Evolutionary conservation across 257 asterid genomes (phyloP).

Genomic region (Catharanthus roseus): DNA sequence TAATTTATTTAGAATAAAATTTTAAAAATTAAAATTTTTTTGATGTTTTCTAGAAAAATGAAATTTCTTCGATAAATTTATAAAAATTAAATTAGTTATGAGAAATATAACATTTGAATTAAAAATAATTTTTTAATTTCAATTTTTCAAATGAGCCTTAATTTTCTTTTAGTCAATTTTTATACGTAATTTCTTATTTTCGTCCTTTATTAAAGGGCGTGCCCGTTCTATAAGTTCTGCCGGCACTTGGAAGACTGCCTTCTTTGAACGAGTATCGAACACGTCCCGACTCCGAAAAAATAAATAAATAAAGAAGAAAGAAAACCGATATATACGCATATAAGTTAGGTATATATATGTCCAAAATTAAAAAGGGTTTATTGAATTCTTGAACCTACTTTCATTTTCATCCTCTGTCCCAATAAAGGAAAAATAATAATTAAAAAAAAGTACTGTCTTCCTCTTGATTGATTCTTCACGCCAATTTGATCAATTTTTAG

Average conservation of each 20-base stretch:
- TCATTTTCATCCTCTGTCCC: not conserved
- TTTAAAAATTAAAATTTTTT: too few relatives aligned
- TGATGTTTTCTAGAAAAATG: too few relatives aligned
- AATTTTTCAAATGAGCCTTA: too few relatives aligned
- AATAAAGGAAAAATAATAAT: too few relatives aligned
- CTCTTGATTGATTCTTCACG: not conserved
- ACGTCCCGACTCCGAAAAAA: not conserved
- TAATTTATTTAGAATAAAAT: too few relatives aligned
- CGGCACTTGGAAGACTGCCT: not conserved
- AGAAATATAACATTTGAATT: too few relatives aligned
- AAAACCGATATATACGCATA: not conserved
- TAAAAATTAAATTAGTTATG: too few relatives aligned
- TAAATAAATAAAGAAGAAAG: not conserved
- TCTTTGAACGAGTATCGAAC: not conserved
- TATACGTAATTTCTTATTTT: too few relatives aligned
- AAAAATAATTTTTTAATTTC: too few relatives aligned
- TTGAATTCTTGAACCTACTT: not conserved
- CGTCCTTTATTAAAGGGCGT: conserved; percentile 7
- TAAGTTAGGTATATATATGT: not conserved
- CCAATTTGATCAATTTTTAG: conserved; percentile 5
- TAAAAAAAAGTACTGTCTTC: too few relatives aligned
- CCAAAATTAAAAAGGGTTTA: not conserved
- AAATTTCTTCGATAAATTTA: too few relatives aligned
- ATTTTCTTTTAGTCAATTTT: too few relatives aligned
- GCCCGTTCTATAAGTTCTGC: conserved; percentile 5